Evolutionary conservation across 1,284 basidiomycete species (phyloP), one percentile per base, ranked within the genome.

Genomic region (Pyrrhoderma noxium): DNA sequence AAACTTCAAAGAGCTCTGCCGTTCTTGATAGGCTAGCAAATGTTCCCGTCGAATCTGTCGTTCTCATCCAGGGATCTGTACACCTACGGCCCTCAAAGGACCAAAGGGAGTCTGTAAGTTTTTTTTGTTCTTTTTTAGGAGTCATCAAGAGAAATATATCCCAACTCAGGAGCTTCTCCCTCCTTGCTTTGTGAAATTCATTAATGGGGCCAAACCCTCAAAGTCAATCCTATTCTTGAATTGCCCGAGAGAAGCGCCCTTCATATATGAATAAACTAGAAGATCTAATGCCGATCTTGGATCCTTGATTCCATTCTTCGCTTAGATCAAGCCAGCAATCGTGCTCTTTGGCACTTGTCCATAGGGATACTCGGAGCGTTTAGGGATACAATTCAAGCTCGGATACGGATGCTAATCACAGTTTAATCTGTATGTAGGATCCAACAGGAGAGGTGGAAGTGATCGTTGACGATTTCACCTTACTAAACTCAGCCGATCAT

Each of bases 371-470:
- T 31, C 27, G 27, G 27, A 31, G 27, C 27, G 27, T 31, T 31
- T 31, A 31, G 27, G 27, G 11, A 31, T 31, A 5, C 11, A 5
- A 5, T 11, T 31, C 11, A 31, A 31, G 27, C 27, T 31, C 27
- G 5, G 11, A 31, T 31, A 31, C 27, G 5, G 27, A 11, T 40
- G 7, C 38, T 40, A 40, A 18, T 40, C 38, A 40, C 38, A 14
- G 27, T 39, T 38, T 47, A 47, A 39, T 52, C 27, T 53, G 16
- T 54, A 55, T 54, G 49, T 64, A 83, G 80, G 74, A 72, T 48
- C 66, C 70, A 47, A 77, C 82, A 19, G 91, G 91, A 31, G 76
- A 85, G 50, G 75, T 95, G 58, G 93, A 96, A 68, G 77, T 96
- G 16, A 72, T 80, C 27, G 79, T 94, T n/a, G 67, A 80, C 21